These are phyloP conservation scores for Aurinia saxatilis DNA, from an alignment of 345 rosid species.

Conservation along the genomic window DNA sequence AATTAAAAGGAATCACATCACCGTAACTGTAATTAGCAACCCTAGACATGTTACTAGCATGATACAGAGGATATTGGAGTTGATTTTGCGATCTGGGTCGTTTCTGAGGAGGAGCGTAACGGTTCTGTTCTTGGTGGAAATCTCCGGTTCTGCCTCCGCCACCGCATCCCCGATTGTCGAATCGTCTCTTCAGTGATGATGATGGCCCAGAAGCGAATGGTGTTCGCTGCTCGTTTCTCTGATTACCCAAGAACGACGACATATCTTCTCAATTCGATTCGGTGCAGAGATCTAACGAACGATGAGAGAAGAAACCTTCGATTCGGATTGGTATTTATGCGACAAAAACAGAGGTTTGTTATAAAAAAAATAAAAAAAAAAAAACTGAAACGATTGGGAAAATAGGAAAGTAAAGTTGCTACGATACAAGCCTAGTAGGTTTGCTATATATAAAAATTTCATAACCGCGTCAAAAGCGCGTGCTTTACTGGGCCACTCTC, in stretches of 20 bases:
- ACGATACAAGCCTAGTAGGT: too few species aligned
- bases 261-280: constrained; percentile 8
- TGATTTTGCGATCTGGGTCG: constrained; percentile 13
- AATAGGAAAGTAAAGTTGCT: rapidly evolving
- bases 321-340: neutral
- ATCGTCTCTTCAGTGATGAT: constrained; percentile 18
- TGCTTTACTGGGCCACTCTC: neutral
- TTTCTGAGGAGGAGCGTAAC: constrained; percentile 21
- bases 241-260: constrained; percentile 5
- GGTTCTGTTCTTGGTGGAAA: neutral
- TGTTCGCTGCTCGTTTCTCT: neutral
- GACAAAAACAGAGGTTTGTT: neutral
- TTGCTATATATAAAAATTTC: neutral
- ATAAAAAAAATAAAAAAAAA: too few species aligned
- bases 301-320: neutral
- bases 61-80: constrained; percentile 8
- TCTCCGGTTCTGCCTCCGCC: neutral
- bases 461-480: constrained; percentile 16
- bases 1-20: constrained; percentile 16
- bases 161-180: neutral
- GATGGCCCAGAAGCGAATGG: too few species aligned
- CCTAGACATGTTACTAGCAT: constrained; percentile 24
- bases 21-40: constrained; percentile 17
- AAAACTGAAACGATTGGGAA: neutral
- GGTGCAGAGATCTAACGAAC: neutral